Evolutionary conservation across 1,139 yeast species (phyloP), one percentile per base, ranked within the genome.

Genomic region (Geotrichum aggregatum): DNA sequence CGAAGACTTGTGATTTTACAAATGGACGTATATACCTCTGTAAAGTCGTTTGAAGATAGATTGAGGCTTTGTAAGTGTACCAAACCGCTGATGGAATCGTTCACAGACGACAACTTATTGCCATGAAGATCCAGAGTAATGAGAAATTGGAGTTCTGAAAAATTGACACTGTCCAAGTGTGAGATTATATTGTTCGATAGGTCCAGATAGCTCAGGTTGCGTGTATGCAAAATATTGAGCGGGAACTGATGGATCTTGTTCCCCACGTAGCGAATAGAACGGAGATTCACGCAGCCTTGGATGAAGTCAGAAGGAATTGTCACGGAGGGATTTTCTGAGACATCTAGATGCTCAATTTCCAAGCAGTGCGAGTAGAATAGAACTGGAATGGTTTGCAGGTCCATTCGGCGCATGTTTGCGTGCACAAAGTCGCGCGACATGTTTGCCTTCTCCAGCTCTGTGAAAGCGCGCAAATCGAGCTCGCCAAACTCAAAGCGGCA

Each of bases 311-410:
- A 71, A 0, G 97, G 96, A 33, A 91, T 73, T 54, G 83, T 80
- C 50, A 91, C 84, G 21, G 95, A 84, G 5, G 96, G 95, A 66
- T 91, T 91, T 58, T 86, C 82, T 0, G 95, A 86, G 14, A 88
- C 91, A 66, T 91, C 92, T 58, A 91, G 75, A 59, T 83, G 78
- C 60, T 84, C 88, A 55, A 91, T 87, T 59, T 87, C 94, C 54
- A 84, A 78, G 1, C 96, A 87, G 58, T 83, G 88, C 59, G 83
- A 87, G 63, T 84, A 91, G 61, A 89, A 80, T 40, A 84, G 77
- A 52, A 87, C 85, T 0, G 97, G 97, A 14, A 91, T 85, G 30
- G 88, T 87, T 58, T 87, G 88, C 55, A 89, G 73, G 60, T 86
- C 84, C 72, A 86, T 78, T 47, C 86, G 80, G 40, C 83, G 79